phyloP scores from a whole-genome alignment of 352 stramenopile genomes.

The Thraustochytrium sp. region DNA sequence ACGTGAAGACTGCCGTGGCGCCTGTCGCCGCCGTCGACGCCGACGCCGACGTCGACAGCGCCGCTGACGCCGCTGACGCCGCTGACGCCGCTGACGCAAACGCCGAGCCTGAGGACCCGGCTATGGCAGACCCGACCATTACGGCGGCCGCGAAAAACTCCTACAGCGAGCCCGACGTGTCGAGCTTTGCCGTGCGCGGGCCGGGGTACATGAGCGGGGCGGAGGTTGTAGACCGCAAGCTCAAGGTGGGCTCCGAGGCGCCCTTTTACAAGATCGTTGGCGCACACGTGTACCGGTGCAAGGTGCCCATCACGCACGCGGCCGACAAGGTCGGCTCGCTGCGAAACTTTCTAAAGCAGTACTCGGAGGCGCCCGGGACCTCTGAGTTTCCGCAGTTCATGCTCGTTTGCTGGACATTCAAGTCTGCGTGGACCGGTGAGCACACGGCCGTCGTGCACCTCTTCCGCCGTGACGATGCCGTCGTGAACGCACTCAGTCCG shows the following conservation, averaged over 20 bases:
- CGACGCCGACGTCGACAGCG: neutral
- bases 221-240: neutral
- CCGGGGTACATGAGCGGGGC: neutral
- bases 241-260: neutral
- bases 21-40: neutral
- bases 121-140: neutral
- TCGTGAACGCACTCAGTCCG: neutral
- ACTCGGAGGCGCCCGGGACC: neutral
- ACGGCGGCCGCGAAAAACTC: neutral
- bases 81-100: neutral
- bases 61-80: neutral
- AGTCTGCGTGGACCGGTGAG: neutral
- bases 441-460: neutral
- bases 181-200: neutral
- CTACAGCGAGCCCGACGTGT: neutral
- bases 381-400: constrained; percentile 11
- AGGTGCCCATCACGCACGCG: neutral
- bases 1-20: neutral
- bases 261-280: neutral
- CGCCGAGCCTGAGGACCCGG: neutral
- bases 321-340: neutral
- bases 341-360: neutral
- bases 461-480: neutral
- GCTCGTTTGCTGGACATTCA: constrained; percentile 4
- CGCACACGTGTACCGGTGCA: neutral